phyloP scores from a whole-genome alignment of 306 rosid genomes.

The Chamaecrista fasciculata region DNA sequence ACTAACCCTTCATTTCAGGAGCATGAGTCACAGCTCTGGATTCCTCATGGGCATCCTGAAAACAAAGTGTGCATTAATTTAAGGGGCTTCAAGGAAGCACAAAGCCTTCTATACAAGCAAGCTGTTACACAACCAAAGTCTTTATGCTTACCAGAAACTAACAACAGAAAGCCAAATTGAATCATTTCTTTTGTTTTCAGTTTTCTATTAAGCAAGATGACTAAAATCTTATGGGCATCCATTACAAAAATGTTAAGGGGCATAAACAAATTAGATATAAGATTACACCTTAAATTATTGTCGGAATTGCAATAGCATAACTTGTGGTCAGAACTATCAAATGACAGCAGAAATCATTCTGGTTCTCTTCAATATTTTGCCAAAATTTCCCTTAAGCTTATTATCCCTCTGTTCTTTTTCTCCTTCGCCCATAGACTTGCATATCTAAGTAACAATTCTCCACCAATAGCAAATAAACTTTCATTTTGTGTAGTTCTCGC shows the following conservation, averaged over 20 bases:
- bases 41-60: conserved; percentile 77
- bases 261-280: not conserved
- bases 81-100: conserved; percentile 14
- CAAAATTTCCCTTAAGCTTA: not conserved
- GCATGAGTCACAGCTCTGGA: conserved; percentile 81
- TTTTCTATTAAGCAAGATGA: not conserved
- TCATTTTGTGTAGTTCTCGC: not conserved
- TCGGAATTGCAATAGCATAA: not conserved
- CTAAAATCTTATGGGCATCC: not conserved
- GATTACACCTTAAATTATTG: too few species aligned
- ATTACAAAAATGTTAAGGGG: not conserved
- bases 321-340: not conserved
- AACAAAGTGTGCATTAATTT: conserved; percentile 22
- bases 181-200: not conserved
- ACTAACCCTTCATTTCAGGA: conserved; percentile 84
- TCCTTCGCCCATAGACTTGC: not conserved
- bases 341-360: not conserved
- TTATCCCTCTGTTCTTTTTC: not conserved
- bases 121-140: not conserved
- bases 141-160: not conserved
- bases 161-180: not conserved
- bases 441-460: not conserved
- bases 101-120: not conserved
- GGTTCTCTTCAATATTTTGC: not conserved
- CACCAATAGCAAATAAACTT: not conserved